phyloP scores from a whole-genome alignment of 2,329 filamentous ascomycete genomes.

The Torrubiella hemipterigena region DNA sequence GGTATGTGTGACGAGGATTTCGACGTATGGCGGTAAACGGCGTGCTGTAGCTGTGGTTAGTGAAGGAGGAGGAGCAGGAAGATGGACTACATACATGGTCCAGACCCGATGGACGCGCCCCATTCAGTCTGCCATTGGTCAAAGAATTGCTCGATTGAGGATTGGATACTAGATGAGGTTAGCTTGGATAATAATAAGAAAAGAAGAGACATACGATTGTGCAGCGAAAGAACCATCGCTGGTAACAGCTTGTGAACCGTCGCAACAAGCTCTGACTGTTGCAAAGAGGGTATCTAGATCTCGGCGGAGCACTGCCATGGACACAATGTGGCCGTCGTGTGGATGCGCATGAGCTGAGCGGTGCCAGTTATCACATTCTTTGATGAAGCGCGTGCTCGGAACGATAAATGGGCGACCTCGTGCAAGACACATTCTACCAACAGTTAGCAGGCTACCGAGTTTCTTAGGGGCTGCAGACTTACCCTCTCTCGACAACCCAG shows the following conservation, averaged over 20 bases:
- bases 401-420: constrained; percentile 58
- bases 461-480: constrained; percentile 12
- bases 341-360: constrained; percentile 48
- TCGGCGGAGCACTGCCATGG: constrained; percentile 56
- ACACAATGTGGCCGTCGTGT: constrained; percentile 60
- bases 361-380: constrained; percentile 60
- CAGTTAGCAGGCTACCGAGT: not conserved
- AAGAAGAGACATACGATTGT: constrained; percentile 27
- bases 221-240: constrained; percentile 41
- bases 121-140: constrained; percentile 53
- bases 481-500: constrained; percentile 62
- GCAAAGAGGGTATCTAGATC: constrained; percentile 49
- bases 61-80: not conserved
- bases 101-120: constrained; percentile 43
- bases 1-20: constrained; percentile 63
- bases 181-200: constrained; percentile 1
- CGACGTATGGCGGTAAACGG: constrained; percentile 58
- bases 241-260: constrained; percentile 36
- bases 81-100: constrained; percentile 26
- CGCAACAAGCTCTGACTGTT: constrained; percentile 46
- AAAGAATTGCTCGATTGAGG: constrained; percentile 54
- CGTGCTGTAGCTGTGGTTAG: constrained; percentile 25
- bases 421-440: constrained; percentile 48
- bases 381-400: constrained; percentile 52
- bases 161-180: constrained; percentile 31